Conservation (phyloP, 2,329 filamentous ascomycete genomes). For the Aspergillus fumigatus region DNA sequence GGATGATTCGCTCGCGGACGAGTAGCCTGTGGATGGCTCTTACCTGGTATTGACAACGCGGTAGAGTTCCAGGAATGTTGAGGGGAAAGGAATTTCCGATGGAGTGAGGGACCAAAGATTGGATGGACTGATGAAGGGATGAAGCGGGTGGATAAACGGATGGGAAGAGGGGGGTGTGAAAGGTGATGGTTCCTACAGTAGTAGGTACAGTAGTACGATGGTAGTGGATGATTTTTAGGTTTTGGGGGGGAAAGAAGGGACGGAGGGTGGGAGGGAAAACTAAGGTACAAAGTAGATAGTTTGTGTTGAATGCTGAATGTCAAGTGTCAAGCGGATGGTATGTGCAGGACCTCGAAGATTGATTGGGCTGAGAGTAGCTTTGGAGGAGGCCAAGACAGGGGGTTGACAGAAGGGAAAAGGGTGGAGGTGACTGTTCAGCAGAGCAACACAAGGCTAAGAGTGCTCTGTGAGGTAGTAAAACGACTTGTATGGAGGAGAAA, state of each 20-base stretch:
- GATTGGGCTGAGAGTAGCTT: not conserved
- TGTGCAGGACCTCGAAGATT: not conserved
- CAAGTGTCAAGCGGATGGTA: not conserved
- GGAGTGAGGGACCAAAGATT: slow-evolving; percentile 2
- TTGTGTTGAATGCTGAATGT: not conserved
- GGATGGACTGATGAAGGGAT: not conserved
- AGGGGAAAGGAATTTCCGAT: not conserved
- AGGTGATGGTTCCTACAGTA: not conserved
- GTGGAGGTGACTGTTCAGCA: slow-evolving; percentile 2
- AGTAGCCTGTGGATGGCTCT: not conserved
- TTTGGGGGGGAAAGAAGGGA: not conserved
- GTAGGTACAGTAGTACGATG: not conserved
- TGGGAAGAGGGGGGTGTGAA: not conserved
- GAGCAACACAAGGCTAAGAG: slow-evolving; percentile 5
- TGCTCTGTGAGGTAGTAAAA: not conserved
- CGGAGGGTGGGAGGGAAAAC: not conserved
- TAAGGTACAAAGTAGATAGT: not conserved
- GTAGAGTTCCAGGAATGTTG: not conserved
- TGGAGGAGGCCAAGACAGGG: slow-evolving; percentile 8
- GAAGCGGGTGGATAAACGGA: not conserved
- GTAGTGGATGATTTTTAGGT: not conserved
- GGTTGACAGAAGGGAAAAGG: not conserved
- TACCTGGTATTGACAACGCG: not conserved
- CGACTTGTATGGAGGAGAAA: not conserved
- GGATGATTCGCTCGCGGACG: not conserved